These are phyloP conservation scores for Phytophthora vignae DNA, from an alignment of 352 stramenopile species.

Conservation along the genomic window DNA sequence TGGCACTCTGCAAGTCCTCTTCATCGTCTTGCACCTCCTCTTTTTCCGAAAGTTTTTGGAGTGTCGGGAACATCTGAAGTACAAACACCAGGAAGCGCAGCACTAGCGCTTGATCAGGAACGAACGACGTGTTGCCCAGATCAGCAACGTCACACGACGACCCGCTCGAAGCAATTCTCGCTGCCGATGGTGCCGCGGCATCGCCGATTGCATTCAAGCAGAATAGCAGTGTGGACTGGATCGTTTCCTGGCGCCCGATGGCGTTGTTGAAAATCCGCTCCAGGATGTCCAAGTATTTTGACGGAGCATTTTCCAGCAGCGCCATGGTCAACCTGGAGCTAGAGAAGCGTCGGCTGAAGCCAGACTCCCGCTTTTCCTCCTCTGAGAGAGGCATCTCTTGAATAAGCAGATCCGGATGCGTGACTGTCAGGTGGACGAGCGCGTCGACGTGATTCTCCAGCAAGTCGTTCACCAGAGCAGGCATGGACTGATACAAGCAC, in stretches of 20 bases:
- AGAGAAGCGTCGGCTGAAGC: slow-evolving; percentile 23
- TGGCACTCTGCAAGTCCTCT: slow-evolving; percentile 58
- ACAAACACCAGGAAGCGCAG: slow-evolving; percentile 72
- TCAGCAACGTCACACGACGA: slow-evolving; percentile 13
- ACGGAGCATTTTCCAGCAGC: slow-evolving; percentile 52
- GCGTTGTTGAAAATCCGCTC: slow-evolving; percentile 65
- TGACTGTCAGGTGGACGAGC: slow-evolving; percentile 64
- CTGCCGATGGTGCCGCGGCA: slow-evolving; percentile 34
- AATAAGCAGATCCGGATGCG: slow-evolving; percentile 70
- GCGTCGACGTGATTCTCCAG: slow-evolving; percentile 52
- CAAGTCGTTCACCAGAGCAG: slow-evolving; percentile 46
- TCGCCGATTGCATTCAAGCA: slow-evolving; percentile 66
- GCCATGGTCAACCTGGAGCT: slow-evolving; percentile 59
- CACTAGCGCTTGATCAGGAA: slow-evolving; percentile 53
- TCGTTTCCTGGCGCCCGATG: slow-evolving; percentile 59
- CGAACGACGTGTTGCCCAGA: slow-evolving; percentile 29
- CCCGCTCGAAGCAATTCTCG: slow-evolving; percentile 41
- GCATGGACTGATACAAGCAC: slow-evolving; percentile 54
- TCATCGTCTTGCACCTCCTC: slow-evolving; percentile 80
- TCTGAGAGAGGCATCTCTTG: slow-evolving; percentile 15
- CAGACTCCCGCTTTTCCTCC: slow-evolving; percentile 1
- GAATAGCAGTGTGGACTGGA: slow-evolving; percentile 60
- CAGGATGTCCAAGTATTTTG: slow-evolving; percentile 58
- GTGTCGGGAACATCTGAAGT: slow-evolving; percentile 58
- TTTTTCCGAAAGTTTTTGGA: slow-evolving; percentile 60